Percentiles rank a stretch among this genome's conserved stretches.
Conservation (phyloP, 805 yeast genomes). For the Ogataea thermomethanolica region DNA sequence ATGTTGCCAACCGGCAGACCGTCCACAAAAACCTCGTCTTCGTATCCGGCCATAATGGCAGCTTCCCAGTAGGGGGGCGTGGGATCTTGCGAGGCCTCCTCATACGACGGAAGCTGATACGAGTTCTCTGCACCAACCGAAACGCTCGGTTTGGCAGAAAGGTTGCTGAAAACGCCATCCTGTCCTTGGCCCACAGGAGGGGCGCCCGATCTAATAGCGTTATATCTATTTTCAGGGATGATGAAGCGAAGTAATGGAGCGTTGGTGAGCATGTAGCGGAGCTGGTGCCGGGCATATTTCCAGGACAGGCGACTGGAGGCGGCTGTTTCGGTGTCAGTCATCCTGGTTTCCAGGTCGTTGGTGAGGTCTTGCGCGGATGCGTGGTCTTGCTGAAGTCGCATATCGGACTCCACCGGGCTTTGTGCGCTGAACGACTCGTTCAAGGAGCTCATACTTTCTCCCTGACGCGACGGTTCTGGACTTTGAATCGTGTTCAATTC, state of each 20-base stretch:
- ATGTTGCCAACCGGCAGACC: conserved; percentile 93
- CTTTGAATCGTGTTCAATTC: conserved; percentile 2
- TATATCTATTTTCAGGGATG: conserved; percentile 24
- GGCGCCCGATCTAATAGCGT: conserved; percentile 16
- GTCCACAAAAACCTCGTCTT: conserved; percentile 89
- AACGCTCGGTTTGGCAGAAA: conserved; percentile 75
- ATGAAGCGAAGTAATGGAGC: conserved; percentile 31
- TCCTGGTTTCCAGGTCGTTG: conserved; percentile 1
- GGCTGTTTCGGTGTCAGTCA: background rate
- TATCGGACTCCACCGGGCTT: conserved; percentile 6
- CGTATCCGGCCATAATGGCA: conserved; percentile 72
- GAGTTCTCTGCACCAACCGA: conserved; percentile 40
- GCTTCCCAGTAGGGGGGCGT: conserved; percentile 98
- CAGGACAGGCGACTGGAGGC: background rate
- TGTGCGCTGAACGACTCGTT: conserved; percentile 1
- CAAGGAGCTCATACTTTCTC: background rate
- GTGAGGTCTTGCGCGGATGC: conserved; percentile 4
- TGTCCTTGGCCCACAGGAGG: conserved; percentile 36
- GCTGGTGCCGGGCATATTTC: background rate
- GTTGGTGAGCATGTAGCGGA: conserved; percentile 14
- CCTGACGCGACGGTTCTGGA: background rate
- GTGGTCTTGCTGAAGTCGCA: conserved; percentile 3
- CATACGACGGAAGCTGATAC: conserved; percentile 83
- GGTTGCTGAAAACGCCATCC: conserved; percentile 92
- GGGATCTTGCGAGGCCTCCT: conserved; percentile 90